Percentiles rank a stretch among this genome's conserved stretches.
These are phyloP conservation scores for Kurtzmaniella quercitrusa DNA, from an alignment of 1,139 yeast genomes.

Conservation along the genomic window DNA sequence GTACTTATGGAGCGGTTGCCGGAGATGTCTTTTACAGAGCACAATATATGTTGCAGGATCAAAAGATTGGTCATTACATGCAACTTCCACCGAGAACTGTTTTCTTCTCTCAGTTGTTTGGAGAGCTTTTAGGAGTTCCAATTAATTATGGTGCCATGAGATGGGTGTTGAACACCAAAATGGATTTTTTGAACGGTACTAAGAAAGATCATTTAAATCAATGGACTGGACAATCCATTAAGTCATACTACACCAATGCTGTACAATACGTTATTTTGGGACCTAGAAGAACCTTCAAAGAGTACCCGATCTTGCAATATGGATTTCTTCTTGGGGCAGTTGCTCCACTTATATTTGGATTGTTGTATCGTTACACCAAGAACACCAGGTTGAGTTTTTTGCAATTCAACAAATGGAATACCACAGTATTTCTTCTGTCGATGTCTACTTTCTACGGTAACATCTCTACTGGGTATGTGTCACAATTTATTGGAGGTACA, in stretches of 20 bases:
- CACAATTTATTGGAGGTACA: slow-evolving; percentile 44
- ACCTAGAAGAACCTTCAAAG: slow-evolving; percentile 36
- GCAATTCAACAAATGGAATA: slow-evolving; percentile 40
- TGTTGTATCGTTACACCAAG: slow-evolving; percentile 18
- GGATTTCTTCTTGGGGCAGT: slow-evolving; percentile 40
- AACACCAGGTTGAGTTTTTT: slow-evolving; percentile 9
- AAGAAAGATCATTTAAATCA: slow-evolving; percentile 43
- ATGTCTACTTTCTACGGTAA: slow-evolving; percentile 48
- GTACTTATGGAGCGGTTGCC: slow-evolving; percentile 46
- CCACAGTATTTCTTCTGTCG: slow-evolving; percentile 46
- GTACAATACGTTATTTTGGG: slow-evolving; percentile 49
- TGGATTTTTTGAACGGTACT: slow-evolving; percentile 34
- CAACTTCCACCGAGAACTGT: slow-evolving; percentile 45
- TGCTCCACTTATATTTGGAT: slow-evolving; percentile 31
- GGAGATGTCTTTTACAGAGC: slow-evolving; percentile 55
- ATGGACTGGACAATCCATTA: slow-evolving; percentile 48
- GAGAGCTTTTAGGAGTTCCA: slow-evolving; percentile 49
- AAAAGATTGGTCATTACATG: slow-evolving; percentile 46
- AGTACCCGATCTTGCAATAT: slow-evolving; percentile 38
- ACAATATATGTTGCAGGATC: slow-evolving; percentile 45
- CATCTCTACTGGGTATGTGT: slow-evolving; percentile 46
- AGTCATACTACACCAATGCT: slow-evolving; percentile 41
- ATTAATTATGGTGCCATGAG: slow-evolving; percentile 42
- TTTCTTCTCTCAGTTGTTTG: slow-evolving; percentile 45
- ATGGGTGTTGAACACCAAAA: slow-evolving; percentile 41